Evolutionary conservation across 1,284 basidiomycete species (phyloP).

Genomic region (Papiliotrema flavescens): DNA sequence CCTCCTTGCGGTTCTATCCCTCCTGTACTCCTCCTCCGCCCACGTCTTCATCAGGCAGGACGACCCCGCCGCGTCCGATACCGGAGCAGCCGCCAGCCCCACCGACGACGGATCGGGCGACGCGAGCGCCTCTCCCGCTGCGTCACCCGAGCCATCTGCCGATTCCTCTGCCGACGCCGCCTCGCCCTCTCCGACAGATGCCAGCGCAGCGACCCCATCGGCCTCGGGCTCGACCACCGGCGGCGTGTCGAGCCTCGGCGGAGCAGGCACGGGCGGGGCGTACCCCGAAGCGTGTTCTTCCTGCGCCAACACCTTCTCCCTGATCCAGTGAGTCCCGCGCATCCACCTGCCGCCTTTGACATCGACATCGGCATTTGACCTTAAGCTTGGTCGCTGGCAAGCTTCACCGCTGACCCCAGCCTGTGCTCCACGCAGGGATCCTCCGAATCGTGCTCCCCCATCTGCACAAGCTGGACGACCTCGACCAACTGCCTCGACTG

Average conservation of each 20-base stretch:
- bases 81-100: neutral
- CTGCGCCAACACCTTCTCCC: neutral
- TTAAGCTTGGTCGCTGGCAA: neutral
- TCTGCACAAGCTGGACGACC: constrained; percentile 1
- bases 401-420: neutral
- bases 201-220: neutral
- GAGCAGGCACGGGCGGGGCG: constrained; percentile 2
- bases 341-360: neutral
- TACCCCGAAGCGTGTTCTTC: neutral
- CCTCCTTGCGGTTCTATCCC: neutral
- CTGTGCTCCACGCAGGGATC: neutral
- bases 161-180: neutral
- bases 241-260: neutral
- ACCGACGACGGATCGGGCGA: neutral
- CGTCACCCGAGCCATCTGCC: neutral
- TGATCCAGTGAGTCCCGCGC: constrained; percentile 2
- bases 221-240: neutral
- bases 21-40: neutral
- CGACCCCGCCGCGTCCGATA: neutral
- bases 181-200: neutral
- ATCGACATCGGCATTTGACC: neutral
- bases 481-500: neutral
- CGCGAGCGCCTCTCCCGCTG: neutral
- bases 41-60: neutral
- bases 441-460: constrained; percentile 6